phyloP scores from a whole-genome alignment of 2,329 filamentous ascomycete genomes.

The Chaetomium olivaceum region DNA sequence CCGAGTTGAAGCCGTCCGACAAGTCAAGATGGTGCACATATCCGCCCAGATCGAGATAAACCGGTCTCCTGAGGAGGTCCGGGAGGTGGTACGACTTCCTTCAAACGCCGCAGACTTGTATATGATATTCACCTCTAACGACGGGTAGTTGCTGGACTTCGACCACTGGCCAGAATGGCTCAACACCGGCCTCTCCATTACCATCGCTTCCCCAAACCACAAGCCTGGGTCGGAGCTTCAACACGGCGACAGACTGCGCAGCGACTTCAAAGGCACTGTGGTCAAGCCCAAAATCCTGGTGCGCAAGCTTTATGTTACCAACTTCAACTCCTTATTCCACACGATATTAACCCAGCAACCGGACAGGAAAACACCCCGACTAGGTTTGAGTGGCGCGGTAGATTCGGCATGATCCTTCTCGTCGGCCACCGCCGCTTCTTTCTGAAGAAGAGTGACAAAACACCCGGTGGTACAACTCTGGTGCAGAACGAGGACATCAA shows the following conservation, averaged over 20 bases:
- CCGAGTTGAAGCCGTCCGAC: background rate
- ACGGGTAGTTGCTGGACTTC: background rate
- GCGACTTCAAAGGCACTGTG: background rate
- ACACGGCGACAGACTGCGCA: background rate
- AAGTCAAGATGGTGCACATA: background rate
- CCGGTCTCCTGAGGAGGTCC: background rate
- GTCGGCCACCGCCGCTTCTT: background rate
- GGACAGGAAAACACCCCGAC: background rate
- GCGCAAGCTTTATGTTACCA: background rate
- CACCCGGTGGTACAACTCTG: background rate
- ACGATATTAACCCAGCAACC: background rate
- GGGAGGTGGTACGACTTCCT: background rate
- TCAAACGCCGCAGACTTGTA: background rate
- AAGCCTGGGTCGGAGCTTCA: background rate
- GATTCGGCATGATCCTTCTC: background rate
- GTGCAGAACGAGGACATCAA: conserved; percentile 1
- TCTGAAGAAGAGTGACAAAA: background rate
- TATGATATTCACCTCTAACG: background rate
- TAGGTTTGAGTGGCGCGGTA: background rate
- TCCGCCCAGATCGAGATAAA: background rate
- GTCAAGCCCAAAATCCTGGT: background rate
- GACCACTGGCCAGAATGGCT: background rate
- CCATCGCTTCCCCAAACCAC: background rate
- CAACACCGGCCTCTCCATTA: background rate
- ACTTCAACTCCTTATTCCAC: too few relatives aligned